phyloP scores from a whole-genome alignment of 2,329 filamentous ascomycete genomes.

The Cladophialophora exuberans region DNA sequence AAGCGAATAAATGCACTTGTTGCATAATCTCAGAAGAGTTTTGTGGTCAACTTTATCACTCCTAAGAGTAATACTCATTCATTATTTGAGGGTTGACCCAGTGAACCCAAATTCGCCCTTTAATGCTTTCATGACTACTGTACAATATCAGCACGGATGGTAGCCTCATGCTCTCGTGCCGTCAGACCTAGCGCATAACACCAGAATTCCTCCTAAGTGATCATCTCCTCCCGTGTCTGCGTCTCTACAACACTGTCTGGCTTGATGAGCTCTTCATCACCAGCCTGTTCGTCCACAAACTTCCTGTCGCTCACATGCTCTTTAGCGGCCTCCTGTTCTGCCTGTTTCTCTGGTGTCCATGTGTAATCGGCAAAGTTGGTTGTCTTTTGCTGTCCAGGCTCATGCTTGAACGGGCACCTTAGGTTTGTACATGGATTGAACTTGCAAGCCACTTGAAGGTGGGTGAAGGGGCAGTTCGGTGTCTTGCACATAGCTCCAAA shows the following conservation, averaged over 20 bases:
- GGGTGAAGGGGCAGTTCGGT: slow-evolving; percentile 84
- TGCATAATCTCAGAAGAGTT: no score
- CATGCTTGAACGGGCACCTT: slow-evolving; percentile 86
- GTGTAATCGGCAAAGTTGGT: slow-evolving; percentile 80
- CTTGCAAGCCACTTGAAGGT: slow-evolving; percentile 81
- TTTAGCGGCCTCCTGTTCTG: slow-evolving; percentile 41
- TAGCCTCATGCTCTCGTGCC: no score
- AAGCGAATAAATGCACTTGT: no score
- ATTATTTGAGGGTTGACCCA: no score
- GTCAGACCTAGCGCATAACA: no score
- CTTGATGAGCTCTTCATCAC: slow-evolving; percentile 68
- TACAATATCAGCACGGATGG: no score
- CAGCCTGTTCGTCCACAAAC: slow-evolving; percentile 72
- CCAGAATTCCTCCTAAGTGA: slow-evolving; percentile 16
- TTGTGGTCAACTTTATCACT: no score
- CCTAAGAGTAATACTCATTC: no score
- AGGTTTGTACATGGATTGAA: slow-evolving; percentile 90
- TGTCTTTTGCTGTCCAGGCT: slow-evolving; percentile 79
- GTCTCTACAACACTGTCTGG: slow-evolving; percentile 47
- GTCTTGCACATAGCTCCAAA: slow-evolving; percentile 88
- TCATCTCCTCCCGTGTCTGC: slow-evolving; percentile 23
- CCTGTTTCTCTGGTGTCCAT: slow-evolving; percentile 68
- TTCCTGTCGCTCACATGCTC: slow-evolving; percentile 84
- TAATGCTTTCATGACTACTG: no score
- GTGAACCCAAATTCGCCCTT: no score